These are phyloP conservation scores for Botrytis porri DNA, from an alignment of 2,329 filamentous ascomycete genomes.

Conservation along the genomic window DNA sequence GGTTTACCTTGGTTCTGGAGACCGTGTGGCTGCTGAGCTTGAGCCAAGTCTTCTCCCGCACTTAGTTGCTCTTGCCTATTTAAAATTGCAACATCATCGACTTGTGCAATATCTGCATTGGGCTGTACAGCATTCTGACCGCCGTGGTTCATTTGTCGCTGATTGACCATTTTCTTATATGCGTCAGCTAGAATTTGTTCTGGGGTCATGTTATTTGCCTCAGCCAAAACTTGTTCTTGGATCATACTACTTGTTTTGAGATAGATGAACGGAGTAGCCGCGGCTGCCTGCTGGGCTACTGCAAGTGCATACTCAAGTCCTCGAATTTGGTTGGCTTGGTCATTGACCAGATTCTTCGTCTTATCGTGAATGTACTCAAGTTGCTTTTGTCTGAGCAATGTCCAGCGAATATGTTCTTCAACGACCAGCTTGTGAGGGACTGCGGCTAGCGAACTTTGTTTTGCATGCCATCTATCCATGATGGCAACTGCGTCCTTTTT, in stretches of 20 bases:
- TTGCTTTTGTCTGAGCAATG: not conserved
- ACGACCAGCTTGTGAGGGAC: not conserved
- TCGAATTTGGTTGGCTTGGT: not conserved
- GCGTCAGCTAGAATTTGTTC: not conserved
- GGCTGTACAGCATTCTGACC: not conserved
- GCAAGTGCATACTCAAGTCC: not conserved
- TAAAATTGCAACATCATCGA: not conserved
- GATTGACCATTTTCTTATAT: not conserved
- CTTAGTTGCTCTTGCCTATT: not conserved
- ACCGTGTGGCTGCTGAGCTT: not conserved
- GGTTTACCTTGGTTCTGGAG: too few relatives aligned
- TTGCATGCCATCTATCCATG: not conserved
- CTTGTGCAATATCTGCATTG: not conserved
- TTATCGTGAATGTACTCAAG: not conserved
- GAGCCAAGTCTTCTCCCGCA: not conserved
- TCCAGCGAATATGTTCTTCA: not conserved
- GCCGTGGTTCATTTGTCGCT: not conserved
- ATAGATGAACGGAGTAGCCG: not conserved
- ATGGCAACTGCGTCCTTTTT: not conserved
- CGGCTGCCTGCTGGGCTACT: rapidly evolving
- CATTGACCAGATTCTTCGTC: not conserved
- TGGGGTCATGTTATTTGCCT: not conserved
- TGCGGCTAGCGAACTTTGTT: not conserved
- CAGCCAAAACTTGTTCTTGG: not conserved
- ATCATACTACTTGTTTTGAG: not conserved